phyloP scores from a whole-genome alignment of 1,284 basidiomycete species.

The Pseudozyma sp. region DNA sequence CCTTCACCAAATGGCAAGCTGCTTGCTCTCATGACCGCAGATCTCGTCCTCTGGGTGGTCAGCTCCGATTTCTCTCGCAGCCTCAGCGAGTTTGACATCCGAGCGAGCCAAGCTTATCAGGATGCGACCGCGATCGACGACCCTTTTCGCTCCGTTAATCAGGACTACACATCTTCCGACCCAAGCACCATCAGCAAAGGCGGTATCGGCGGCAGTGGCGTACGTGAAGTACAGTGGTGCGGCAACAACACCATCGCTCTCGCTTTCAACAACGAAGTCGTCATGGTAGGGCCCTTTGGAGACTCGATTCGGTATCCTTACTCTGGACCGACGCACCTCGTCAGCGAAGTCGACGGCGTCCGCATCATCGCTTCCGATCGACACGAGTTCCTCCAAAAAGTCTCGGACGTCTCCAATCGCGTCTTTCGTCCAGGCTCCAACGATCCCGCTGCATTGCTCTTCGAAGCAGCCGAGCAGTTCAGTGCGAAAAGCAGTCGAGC shows the following conservation, averaged over 20 bases:
- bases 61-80: slow-evolving; percentile 90
- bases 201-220: slow-evolving; percentile 56
- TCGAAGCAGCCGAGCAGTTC: slow-evolving; percentile 91
- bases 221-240: slow-evolving; percentile 81
- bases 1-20: slow-evolving; percentile 94
- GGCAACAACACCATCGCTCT: slow-evolving; percentile 93
- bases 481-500: slow-evolving; percentile 84
- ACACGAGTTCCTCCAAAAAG: slow-evolving; percentile 93
- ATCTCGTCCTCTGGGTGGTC: slow-evolving; percentile 86
- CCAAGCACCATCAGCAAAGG: slow-evolving; percentile 17
- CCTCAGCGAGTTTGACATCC: slow-evolving; percentile 80
- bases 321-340: slow-evolving; percentile 78
- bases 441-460: slow-evolving; percentile 88
- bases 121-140: slow-evolving; percentile 35
- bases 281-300: slow-evolving; percentile 91
- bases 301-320: slow-evolving; percentile 89
- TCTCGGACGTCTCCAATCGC: slow-evolving; percentile 40
- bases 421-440: slow-evolving; percentile 90
- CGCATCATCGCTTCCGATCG: slow-evolving; percentile 82
- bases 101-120: slow-evolving; percentile 49
- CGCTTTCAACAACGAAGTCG: slow-evolving; percentile 81
- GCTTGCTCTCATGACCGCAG: slow-evolving; percentile 82
- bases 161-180: neutral
- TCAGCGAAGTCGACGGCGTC: slow-evolving; percentile 88
- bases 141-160: slow-evolving; percentile 23